Evolutionary conservation across 2,329 filamentous ascomycete species (phyloP).

Genomic region (Cadophora sp.): DNA sequence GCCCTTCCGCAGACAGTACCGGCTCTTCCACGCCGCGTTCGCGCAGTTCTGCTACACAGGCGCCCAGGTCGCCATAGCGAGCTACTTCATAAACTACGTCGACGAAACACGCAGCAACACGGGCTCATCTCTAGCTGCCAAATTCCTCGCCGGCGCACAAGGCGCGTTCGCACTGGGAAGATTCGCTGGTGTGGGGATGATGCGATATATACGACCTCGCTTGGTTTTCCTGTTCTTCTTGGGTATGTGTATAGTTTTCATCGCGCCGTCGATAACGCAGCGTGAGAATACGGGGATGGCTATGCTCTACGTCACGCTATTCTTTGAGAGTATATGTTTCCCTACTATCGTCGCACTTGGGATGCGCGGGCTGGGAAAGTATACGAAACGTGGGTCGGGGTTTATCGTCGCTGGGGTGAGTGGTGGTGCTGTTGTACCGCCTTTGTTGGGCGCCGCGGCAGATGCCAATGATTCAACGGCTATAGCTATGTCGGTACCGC

Average conservation of each 20-base stretch:
- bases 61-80: slow-evolving; percentile 60
- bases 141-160: slow-evolving; percentile 60
- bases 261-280: slow-evolving; percentile 55
- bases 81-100: slow-evolving; percentile 62
- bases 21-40: slow-evolving; percentile 65
- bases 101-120: slow-evolving; percentile 49
- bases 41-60: slow-evolving; percentile 71
- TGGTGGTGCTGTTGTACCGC: slow-evolving; percentile 57
- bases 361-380: slow-evolving; percentile 58
- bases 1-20: slow-evolving; percentile 64
- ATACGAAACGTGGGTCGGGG: slow-evolving; percentile 57
- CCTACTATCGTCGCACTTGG: slow-evolving; percentile 60
- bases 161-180: slow-evolving; percentile 61
- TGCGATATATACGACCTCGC: slow-evolving; percentile 59
- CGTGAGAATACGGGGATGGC: slow-evolving; percentile 56
- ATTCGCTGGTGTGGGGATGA: slow-evolving; percentile 56
- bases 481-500: slow-evolving; percentile 51
- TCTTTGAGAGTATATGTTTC: slow-evolving; percentile 61
- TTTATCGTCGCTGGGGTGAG: slow-evolving; percentile 56
- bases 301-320: slow-evolving; percentile 58
- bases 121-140: slow-evolving; percentile 48
- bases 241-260: slow-evolving; percentile 54
- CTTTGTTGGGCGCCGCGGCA: slow-evolving; percentile 54
- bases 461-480: slow-evolving; percentile 29
- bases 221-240: slow-evolving; percentile 59